Base-by-base conservation (phyloP, 345 rosid species). In the Populus davidiana region DNA sequence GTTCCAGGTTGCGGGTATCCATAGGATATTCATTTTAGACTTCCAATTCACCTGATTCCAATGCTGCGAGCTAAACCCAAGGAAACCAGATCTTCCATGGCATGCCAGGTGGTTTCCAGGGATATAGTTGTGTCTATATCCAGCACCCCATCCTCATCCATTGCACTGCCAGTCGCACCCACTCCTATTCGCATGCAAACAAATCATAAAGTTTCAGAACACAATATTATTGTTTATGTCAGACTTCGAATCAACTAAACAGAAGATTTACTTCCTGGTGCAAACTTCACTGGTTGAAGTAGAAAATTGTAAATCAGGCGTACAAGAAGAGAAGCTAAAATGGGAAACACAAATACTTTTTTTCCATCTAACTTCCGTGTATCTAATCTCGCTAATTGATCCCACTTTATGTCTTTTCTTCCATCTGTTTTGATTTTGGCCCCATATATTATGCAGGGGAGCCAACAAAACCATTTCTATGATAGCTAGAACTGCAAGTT, bases 41-140 rank as follows among this genome's bases (percentile, higher is more conserved):
- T 47, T 66, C 8, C 38, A 31, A 16, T n/a, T n/a, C 29, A 90
- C 96, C 93, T 90, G 83, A 90, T 89, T 33, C 96, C 97, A 16
- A 94, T 91, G 90, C 97, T 94, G 61, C 93, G 95, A 79, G 86
- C 95, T 77, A 93, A 86, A 64, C 95, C 94, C 95, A 84, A 85
- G 56, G 95, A 88, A 77, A 90, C 94, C 70, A 94, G 89, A 82
- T 86, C 89, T 89, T 94, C 98, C 98, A 93, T 94, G 64, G 85
- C 85, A 84, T 85, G 97, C 98, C 97, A 94, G 56, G 98, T 94
- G 18, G 89, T 88, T 78, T 93, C 97, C 84, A 93, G 75, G 52
- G 98, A 86, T 54, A 90, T 88, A 14, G 88, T 91, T 16, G 94
- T 93, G 86, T 94, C 93, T 5, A 93, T 90, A 31, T 93, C 97